phyloP scores from a whole-genome alignment of 345 rosid genomes.

The Toxicodendron radicans region DNA sequence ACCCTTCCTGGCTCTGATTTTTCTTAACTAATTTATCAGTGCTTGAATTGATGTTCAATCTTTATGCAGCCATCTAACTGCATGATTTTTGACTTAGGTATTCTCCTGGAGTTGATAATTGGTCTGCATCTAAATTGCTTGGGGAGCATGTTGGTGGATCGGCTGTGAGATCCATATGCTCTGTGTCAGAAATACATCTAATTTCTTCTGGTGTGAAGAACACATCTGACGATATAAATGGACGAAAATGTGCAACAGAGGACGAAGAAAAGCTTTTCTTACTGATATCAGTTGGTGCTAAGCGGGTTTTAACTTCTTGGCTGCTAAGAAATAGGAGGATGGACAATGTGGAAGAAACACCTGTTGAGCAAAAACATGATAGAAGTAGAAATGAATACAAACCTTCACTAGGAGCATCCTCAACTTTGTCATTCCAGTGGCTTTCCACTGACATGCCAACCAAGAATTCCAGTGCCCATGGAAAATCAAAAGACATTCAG shows the following conservation, averaged over 20 bases:
- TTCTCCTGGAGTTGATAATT: slow-evolving; percentile 50
- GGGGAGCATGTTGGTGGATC: slow-evolving; percentile 99
- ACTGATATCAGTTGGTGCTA: slow-evolving; percentile 90
- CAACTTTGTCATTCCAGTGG: slow-evolving; percentile 91
- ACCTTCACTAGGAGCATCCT: slow-evolving; percentile 29
- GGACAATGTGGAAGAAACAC: slow-evolving; percentile 29
- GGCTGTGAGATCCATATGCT: slow-evolving; percentile 89
- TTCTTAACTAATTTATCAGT: not conserved
- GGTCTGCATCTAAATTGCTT: slow-evolving; percentile 78
- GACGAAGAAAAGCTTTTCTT: slow-evolving; percentile 48
- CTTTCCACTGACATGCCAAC: slow-evolving; percentile 92
- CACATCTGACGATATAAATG: slow-evolving; percentile 22
- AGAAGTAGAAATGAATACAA: slow-evolving; percentile 25
- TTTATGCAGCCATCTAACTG: slow-evolving; percentile 7
- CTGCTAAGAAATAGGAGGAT: slow-evolving; percentile 51
- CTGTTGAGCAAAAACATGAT: slow-evolving; percentile 14
- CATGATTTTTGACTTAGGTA: slow-evolving; percentile 48
- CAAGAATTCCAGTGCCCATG: slow-evolving; percentile 44
- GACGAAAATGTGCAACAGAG: slow-evolving; percentile 27
- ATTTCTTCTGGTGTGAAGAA: slow-evolving; percentile 36
- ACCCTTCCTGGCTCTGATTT: not conserved
- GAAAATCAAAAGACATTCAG: slow-evolving; percentile 31
- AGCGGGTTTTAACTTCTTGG: slow-evolving; percentile 90
- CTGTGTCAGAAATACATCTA: slow-evolving; percentile 49
- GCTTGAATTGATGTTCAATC: slow-evolving; percentile 7